Evolutionary conservation across 345 rosid genomes (phyloP), one percentile per base, ranked within the genome.

Genomic region (Odontarrhena argentea): DNA sequence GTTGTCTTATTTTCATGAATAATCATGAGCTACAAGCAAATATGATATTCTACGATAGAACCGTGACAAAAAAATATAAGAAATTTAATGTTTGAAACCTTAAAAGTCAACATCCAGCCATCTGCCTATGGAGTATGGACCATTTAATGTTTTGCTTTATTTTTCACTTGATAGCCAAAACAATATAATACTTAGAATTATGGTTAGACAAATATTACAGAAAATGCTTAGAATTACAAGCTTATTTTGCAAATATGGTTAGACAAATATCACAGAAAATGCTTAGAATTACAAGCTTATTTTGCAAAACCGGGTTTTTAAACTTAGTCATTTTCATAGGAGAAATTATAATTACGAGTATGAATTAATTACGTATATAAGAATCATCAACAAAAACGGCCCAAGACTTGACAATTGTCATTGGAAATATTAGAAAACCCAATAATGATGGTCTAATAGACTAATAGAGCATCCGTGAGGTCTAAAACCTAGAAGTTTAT

Each of bases 21-120:
- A 18, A 6, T 37, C 28, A 67, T 38, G 28, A 55, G 71, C 38
- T 34, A 3, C n/a, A 56, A 67, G 25, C 6, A 44, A 18, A 22
- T 43, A 7, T 66, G 26, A 22, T 55, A 41, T 40, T 53, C 43
- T 22, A 22, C 38, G 25, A 43, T 24, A 24, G 12, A 65, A 1
- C 58, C 69, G 59, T 65, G 42, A 53, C 9, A 26, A 54, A 41
- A 8, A 40, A 3, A 26, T 18, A 10, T 1, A 3, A 24, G 9
- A 26, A 2, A 8, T 7, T 8, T 7, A 40, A 32, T 15, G 7
- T 7, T 35, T 25, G 65, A 22, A 32, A 50, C 37, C 58, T 50
- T 13, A 50, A 60, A 59, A 69, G 60, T 69, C 67, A 60, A 50
- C 67, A 32, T 26, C 44, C 34, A 5, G 46, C 40, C 48, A 67